Evolutionary conservation across 371 early-diverging fungal species (phyloP), one percentile per base, ranked within the genome.

Genomic region (Rhizopus stolonifer): DNA sequence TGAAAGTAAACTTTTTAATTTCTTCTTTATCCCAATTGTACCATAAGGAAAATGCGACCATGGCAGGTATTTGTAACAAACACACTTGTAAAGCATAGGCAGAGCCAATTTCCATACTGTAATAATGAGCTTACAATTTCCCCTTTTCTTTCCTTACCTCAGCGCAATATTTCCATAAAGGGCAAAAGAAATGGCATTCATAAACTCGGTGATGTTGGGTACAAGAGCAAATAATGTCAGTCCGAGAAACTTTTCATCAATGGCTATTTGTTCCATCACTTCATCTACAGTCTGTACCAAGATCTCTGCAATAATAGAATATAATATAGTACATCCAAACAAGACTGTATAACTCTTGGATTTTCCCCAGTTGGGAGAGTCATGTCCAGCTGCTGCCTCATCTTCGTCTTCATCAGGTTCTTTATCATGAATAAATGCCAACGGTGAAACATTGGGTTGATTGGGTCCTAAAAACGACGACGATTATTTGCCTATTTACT

Each of bases 81-180:
- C 94, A 90, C 2, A 95, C 95, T 69, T 97, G 98, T 46, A 95
- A 83, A 25, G 95, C 92, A 72, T 97, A 97, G 2, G 95, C 95
- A 14, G 93, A 94, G 29, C 95, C 96, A 64, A 97, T 96, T 72
- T 97, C 98, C 74, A 97, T 83, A 67, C 74, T 73, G 52, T 25
- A 43, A 14, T 31, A n/a, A 42, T 1, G 46, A 22, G 2, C 36
- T n/a, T n/a, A n/a, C 15, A 43, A 40, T 14, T 46, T 43, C 46
- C 33, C 4, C 49, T 32, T 25, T 14, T 32, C 38, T 24, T 18
- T 26, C 3, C 18, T 50, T 68, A 69, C 49, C 93, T 89, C 25
- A 97, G 78, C 1, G 89, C 92, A 70, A 97, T 94, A 70, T 96
- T 95, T 46, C 93, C 91, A 60, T 89, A 76, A 42, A 92, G 72